phyloP scores from a whole-genome alignment of 768 basidiomycete species.

The Termitomyces sp. region DNA sequence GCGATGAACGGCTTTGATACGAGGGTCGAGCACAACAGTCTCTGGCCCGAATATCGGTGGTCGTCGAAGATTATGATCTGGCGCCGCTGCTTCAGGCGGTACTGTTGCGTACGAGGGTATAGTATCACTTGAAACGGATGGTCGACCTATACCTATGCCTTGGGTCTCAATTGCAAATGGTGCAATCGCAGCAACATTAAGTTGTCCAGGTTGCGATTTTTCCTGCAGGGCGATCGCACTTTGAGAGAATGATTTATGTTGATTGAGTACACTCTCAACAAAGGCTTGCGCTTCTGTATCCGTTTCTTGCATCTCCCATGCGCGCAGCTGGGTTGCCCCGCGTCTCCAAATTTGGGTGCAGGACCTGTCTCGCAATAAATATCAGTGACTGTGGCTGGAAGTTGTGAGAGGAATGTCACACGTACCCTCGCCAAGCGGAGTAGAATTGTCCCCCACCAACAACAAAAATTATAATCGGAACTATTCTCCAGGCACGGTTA shows the following conservation, averaged over 20 bases:
- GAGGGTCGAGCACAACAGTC: conserved; percentile 30
- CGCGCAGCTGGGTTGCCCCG: conserved; percentile 28
- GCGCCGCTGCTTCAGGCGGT: background rate
- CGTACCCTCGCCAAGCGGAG: conserved; percentile 28
- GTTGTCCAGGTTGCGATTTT: background rate
- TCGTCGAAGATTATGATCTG: conserved; percentile 9
- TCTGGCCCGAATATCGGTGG: conserved; percentile 34
- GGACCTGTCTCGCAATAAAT: conserved; percentile 16
- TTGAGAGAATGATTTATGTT: background rate
- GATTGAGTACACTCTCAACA: conserved; percentile 14
- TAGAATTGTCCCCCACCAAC: conserved; percentile 28
- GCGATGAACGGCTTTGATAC: conserved; percentile 27
- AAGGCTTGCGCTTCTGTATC: conserved; percentile 21
- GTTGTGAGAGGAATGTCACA: background rate
- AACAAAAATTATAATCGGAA: conserved; percentile 22
- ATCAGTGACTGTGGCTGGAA: background rate
- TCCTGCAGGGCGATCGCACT: background rate
- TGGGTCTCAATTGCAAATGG: conserved; percentile 11
- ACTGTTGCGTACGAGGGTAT: conserved; percentile 1
- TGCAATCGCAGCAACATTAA: conserved; percentile 13
- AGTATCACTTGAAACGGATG: conserved; percentile 6
- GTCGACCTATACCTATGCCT: background rate
- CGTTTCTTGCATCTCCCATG: conserved; percentile 33
- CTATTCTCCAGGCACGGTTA: conserved; percentile 26
- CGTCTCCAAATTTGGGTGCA: conserved; percentile 30